Percentiles rank a stretch among this genome's conserved stretches.
phyloP scores from a whole-genome alignment of 768 basidiomycete genomes.

The Lenzites betulinus region DNA sequence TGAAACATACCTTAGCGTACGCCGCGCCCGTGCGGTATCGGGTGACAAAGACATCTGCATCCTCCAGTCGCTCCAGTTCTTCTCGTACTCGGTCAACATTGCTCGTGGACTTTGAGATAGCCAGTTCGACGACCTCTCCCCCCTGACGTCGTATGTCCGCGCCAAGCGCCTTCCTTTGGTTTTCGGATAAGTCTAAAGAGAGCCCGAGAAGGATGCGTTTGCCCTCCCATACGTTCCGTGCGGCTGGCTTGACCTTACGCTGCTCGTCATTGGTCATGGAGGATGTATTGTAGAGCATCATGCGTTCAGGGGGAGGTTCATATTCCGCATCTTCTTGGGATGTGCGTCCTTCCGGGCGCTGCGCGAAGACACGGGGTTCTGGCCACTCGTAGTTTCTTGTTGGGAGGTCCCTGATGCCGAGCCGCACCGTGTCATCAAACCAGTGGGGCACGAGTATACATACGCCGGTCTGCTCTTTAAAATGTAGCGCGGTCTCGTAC shows the following conservation, averaged over 20 bases:
- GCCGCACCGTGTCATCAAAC: slow-evolving; percentile 79
- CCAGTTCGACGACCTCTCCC: slow-evolving; percentile 45
- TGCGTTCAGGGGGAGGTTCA: slow-evolving; percentile 36
- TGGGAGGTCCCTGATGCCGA: slow-evolving; percentile 49
- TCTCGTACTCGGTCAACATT: slow-evolving; percentile 31
- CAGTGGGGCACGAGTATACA: slow-evolving; percentile 85
- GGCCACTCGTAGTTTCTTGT: slow-evolving; percentile 73
- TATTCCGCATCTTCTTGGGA: slow-evolving; percentile 26
- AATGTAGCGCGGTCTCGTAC: slow-evolving; percentile 55
- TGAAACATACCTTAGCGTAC: slow-evolving; percentile 62
- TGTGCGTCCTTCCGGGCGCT: slow-evolving; percentile 31
- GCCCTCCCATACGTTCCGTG: slow-evolving; percentile 55
- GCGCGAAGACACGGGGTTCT: slow-evolving; percentile 55
- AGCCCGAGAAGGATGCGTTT: slow-evolving; percentile 62
- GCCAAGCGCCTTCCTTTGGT: slow-evolving; percentile 56
- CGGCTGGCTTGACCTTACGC: slow-evolving; percentile 16
- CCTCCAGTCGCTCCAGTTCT: slow-evolving; percentile 45
- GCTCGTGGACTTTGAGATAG: slow-evolving; percentile 21
- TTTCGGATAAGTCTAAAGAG: slow-evolving; percentile 53
- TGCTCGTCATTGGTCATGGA: slow-evolving; percentile 26
- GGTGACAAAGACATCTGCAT: slow-evolving; percentile 77
- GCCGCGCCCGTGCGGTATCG: slow-evolving; percentile 66
- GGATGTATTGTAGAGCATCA: slow-evolving; percentile 38
- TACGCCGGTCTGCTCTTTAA: slow-evolving; percentile 57
- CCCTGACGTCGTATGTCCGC: slow-evolving; percentile 62